Percentiles rank a stretch among this genome's conserved stretches.
Evolutionary conservation across 164 flowering plant species (phyloP).

Genomic region (Liriodendron chinense): DNA sequence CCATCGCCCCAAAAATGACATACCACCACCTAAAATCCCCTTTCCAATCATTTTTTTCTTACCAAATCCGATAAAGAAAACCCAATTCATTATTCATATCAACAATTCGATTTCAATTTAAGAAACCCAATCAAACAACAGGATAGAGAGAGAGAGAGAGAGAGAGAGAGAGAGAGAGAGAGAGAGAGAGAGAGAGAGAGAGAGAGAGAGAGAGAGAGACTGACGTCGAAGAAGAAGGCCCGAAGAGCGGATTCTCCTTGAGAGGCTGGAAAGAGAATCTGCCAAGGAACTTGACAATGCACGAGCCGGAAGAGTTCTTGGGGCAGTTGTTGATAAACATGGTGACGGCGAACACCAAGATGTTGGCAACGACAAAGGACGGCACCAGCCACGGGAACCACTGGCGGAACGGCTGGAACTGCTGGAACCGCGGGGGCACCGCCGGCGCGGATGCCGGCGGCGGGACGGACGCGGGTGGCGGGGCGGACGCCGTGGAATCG

Average conservation of each 20-base stretch:
- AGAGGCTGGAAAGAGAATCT: slow-evolving; percentile 63
- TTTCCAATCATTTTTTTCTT: not conserved
- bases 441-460: slow-evolving; percentile 48
- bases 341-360: slow-evolving; percentile 36
- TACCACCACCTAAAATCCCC: not conserved
- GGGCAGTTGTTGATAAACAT: slow-evolving; percentile 72
- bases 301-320: slow-evolving; percentile 35
- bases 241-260: slow-evolving; percentile 71
- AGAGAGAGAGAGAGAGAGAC: slow-evolving; percentile 12
- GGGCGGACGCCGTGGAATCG: slow-evolving; percentile 5
- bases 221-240: slow-evolving; percentile 66
- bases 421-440: slow-evolving; percentile 2
- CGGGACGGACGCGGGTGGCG: slow-evolving; percentile 22
- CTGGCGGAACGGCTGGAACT: slow-evolving; percentile 27
- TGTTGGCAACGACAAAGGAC: slow-evolving; percentile 37
- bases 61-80: not conserved
- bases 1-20: not conserved
- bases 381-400: slow-evolving; percentile 79
- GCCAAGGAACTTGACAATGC: slow-evolving; percentile 41
- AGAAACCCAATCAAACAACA: not conserved
- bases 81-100: not conserved
- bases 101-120: not conserved
- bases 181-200: not conserved
- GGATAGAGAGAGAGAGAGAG: not conserved
- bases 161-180: not conserved